Evolutionary conservation across 352 stramenopile genomes (phyloP).

Genomic region (Globisporangium orthogonon): DNA sequence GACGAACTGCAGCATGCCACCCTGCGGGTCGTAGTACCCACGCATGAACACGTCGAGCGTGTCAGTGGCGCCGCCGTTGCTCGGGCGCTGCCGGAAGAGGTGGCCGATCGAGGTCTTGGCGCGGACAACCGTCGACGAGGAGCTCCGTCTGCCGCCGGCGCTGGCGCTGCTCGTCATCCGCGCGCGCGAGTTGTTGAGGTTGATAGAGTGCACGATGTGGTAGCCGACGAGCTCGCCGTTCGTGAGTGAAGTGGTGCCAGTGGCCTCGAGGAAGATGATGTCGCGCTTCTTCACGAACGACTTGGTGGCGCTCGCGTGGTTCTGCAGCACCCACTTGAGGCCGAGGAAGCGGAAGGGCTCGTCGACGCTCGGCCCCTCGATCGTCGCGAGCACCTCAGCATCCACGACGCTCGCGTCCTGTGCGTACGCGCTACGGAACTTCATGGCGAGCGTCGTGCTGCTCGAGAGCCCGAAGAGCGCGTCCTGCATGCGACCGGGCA

Average conservation of each 20-base stretch:
- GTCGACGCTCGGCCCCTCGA: slow-evolving; percentile 27
- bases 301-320: slow-evolving; percentile 39
- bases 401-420: slow-evolving; percentile 11
- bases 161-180: slow-evolving; percentile 42
- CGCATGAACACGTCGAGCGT: slow-evolving; percentile 18
- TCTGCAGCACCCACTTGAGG: slow-evolving; percentile 60
- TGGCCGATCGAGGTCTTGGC: slow-evolving; percentile 14
- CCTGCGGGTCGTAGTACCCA: slow-evolving; percentile 29
- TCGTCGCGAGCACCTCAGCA: slow-evolving; percentile 35
- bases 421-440: slow-evolving; percentile 35
- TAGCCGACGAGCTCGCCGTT: slow-evolving; percentile 52
- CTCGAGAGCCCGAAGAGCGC: slow-evolving; percentile 51
- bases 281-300: slow-evolving; percentile 48
- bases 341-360: slow-evolving; percentile 54
- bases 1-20: slow-evolving; percentile 38
- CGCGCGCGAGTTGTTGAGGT: slow-evolving; percentile 31
- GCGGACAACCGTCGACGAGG: slow-evolving; percentile 4
- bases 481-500: slow-evolving; percentile 51
- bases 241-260: slow-evolving; percentile 38
- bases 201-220: slow-evolving; percentile 54
- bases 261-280: slow-evolving; percentile 62
- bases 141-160: too few species aligned
- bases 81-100: slow-evolving; percentile 12
- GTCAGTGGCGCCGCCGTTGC: neutral
- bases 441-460: slow-evolving; percentile 47